Conservation (phyloP, 2,329 filamentous ascomycete genomes). For the Colletotrichum euphorbiae region DNA sequence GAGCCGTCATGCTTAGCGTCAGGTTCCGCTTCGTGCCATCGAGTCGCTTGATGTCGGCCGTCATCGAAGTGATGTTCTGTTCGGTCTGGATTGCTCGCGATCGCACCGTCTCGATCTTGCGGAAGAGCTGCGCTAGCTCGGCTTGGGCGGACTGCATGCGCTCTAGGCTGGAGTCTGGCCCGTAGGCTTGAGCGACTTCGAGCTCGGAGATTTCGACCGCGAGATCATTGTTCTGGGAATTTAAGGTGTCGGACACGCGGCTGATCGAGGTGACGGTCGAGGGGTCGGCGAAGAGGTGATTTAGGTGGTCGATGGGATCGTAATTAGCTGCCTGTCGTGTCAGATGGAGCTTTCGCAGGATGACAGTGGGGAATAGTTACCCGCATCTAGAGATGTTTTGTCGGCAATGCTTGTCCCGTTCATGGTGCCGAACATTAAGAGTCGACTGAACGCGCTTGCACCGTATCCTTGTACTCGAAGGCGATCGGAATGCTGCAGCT, state of each 20-base stretch:
- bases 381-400: conserved; percentile 57
- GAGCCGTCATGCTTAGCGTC: conserved; percentile 95
- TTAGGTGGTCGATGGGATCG: conserved; percentile 92
- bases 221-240: conserved; percentile 83
- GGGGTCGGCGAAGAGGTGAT: conserved; percentile 91
- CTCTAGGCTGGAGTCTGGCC: conserved; percentile 87
- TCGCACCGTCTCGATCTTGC: conserved; percentile 93
- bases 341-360: conserved; percentile 30
- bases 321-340: conserved; percentile 72
- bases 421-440: conserved; percentile 48
- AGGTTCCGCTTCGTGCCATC: conserved; percentile 97
- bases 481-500: conserved; percentile 21
- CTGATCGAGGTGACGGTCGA: conserved; percentile 83
- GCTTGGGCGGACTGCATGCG: conserved; percentile 92
- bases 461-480: background rate
- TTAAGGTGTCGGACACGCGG: conserved; percentile 79
- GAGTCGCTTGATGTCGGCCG: conserved; percentile 96
- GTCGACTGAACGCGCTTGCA: background rate
- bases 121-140: conserved; percentile 90
- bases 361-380: conserved; percentile 47
- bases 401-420: conserved; percentile 51
- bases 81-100: conserved; percentile 92
- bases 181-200: conserved; percentile 82
- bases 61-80: conserved; percentile 97
- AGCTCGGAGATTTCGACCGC: conserved; percentile 80